Percentiles rank a stretch among this genome's conserved stretches.
Conservation (phyloP, 1,284 basidiomycete species). For the Ceratorhiza oryzae-sativae region DNA sequence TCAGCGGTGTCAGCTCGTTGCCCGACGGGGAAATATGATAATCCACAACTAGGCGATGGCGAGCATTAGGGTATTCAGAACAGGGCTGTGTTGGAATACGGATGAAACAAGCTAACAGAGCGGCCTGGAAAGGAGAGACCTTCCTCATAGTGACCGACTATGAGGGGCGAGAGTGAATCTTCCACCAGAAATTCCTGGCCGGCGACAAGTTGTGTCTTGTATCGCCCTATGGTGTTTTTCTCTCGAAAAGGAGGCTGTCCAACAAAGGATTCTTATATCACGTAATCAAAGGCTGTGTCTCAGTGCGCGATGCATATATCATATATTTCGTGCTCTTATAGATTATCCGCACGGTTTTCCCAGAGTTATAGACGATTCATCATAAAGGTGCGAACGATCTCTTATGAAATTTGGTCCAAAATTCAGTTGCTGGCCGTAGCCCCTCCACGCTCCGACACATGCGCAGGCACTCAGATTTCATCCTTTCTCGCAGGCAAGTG, state of each 20-base stretch:
- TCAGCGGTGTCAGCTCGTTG: background rate
- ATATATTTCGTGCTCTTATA: no score
- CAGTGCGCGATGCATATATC: conserved; percentile 2
- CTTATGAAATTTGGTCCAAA: no score
- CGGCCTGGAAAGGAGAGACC: background rate
- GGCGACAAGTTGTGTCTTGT: conserved; percentile 13
- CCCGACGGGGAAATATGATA: background rate
- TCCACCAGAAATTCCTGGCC: conserved; percentile 9
- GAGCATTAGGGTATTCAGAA: background rate
- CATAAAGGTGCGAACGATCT: no score
- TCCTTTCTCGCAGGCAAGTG: background rate
- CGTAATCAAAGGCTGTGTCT: conserved; percentile 25
- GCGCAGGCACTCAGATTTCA: background rate
- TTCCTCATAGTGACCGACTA: background rate
- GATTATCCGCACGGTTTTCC: background rate
- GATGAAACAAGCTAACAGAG: background rate
- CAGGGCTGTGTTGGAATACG: conserved; percentile 9
- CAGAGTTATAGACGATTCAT: no score
- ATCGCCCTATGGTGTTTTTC: conserved; percentile 20
- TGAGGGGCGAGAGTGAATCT: conserved; percentile 12
- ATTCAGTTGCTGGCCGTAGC: background rate
- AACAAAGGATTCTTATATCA: conserved; percentile 9
- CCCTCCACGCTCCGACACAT: conserved; percentile 13
- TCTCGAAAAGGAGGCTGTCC: conserved; percentile 15
- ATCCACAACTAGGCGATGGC: background rate